phyloP scores from a whole-genome alignment of 306 rosid genomes.

The Prunus mume region DNA sequence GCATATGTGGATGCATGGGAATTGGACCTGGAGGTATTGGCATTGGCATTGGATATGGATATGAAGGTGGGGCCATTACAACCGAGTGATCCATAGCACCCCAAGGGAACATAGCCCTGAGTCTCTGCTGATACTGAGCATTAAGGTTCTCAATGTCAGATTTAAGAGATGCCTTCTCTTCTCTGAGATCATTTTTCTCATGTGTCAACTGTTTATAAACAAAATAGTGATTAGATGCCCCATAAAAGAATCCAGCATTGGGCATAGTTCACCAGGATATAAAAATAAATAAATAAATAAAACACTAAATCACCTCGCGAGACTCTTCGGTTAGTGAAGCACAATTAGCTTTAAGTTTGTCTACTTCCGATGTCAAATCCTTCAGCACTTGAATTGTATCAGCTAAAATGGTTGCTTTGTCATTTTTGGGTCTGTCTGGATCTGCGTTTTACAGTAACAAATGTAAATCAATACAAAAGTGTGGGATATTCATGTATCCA shows the following conservation, averaged over 20 bases:
- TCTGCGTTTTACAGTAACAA: constrained; percentile 52
- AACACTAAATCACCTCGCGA: constrained; percentile 56
- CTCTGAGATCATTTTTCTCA: constrained; percentile 49
- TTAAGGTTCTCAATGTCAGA: constrained; percentile 45
- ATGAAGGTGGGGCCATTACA: constrained; percentile 41
- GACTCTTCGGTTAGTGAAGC: constrained; percentile 70
- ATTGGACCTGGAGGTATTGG: constrained; percentile 39
- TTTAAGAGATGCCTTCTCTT: constrained; percentile 43
- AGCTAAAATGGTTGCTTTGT: constrained; percentile 74
- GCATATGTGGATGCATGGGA: constrained; percentile 46
- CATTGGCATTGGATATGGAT: constrained; percentile 46
- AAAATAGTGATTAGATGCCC: constrained; percentile 17
- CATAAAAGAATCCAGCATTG: constrained; percentile 5
- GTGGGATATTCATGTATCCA: background rate
- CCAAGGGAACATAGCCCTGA: constrained; percentile 39
- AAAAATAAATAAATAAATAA: background rate
- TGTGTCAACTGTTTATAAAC: constrained; percentile 39
- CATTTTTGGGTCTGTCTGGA: constrained; percentile 89
- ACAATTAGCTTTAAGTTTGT: constrained; percentile 68
- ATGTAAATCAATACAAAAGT: background rate
- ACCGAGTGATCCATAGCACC: constrained; percentile 42
- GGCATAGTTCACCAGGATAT: constrained; percentile 3
- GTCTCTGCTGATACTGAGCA: constrained; percentile 39
- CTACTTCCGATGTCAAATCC: constrained; percentile 77
- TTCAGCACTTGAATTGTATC: constrained; percentile 84